Base-by-base conservation (phyloP, 257 asterid species). In the Perilla frutescens region DNA sequence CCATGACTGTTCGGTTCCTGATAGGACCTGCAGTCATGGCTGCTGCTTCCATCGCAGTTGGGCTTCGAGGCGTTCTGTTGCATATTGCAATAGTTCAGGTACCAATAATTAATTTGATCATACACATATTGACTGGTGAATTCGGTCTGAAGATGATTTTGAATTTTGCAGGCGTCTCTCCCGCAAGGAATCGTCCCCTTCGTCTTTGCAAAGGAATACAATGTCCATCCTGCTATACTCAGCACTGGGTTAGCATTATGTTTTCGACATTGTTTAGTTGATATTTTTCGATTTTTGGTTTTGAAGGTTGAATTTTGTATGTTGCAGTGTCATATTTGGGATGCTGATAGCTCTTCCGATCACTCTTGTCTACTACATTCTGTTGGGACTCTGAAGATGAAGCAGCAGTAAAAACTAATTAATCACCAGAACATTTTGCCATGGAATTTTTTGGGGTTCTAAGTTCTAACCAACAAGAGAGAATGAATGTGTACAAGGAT, bases 301-400 rank as follows among this genome's bases (percentile, higher is more conserved):
- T 45, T 1, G 31, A 37, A 13, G 14, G 66, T 39, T 3, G 34
- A 29, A 69, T 77, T 2, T 44, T 4, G 39, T 56, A 15, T 20
- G 0, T 70, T 75, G 77, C 95, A 93, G 98, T 90, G 98, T 93
- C 31, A 93, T 93, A 77, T 93, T 93, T 59, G 98, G 98, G 59
- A 93, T 93, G 98, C 57, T 93, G 47, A 62, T 93, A 55, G 98
- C 98, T 8, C 88, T 93, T 3, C 98, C 98, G 1, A 91, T 93
- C 68, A 93, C 98, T 14, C 77, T 93, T 41, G 89, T 88, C 34
- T 91, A 89, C 94, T 93, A 91, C 80, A 86, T 93, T 65, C 63
- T 93, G 70, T 68, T 93, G 60, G 97, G 96, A 44, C 86, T 93
- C 41, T 91, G 90, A 91, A 81, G 87, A 36, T 44, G 80, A 13